phyloP scores from a whole-genome alignment of 169 alveolate genomes.

The Plasmodium berghei region DNA sequence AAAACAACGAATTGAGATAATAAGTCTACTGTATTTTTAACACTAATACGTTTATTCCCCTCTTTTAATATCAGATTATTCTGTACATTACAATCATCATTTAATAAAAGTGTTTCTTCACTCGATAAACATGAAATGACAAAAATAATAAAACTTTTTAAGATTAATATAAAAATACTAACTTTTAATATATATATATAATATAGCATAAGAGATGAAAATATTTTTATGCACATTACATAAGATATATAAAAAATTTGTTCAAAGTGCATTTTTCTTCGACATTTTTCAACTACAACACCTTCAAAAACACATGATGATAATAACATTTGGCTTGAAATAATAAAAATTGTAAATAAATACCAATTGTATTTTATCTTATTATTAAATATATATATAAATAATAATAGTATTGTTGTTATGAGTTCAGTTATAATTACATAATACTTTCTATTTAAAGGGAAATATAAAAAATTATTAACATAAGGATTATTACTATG shows the following conservation, averaged over 20 bases:
- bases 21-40: slow-evolving; percentile 32
- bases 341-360: slow-evolving; percentile 22
- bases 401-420: slow-evolving; percentile 33
- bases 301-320: slow-evolving; percentile 71
- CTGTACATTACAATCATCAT: slow-evolving; percentile 13
- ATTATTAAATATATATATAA: slow-evolving; percentile 40
- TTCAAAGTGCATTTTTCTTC: slow-evolving; percentile 47
- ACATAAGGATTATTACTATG: slow-evolving; percentile 10
- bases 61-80: slow-evolving; percentile 29
- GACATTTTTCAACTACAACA: slow-evolving; percentile 59
- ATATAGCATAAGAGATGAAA: slow-evolving; percentile 53
- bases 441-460: slow-evolving; percentile 63
- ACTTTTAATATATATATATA: slow-evolving; percentile 47
- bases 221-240: slow-evolving; percentile 66
- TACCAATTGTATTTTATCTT: slow-evolving; percentile 46
- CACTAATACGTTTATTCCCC: slow-evolving; percentile 25
- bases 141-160: slow-evolving; percentile 42
- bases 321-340: slow-evolving; percentile 62
- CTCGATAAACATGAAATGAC: slow-evolving; percentile 50
- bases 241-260: slow-evolving; percentile 57
- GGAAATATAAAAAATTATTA: slow-evolving; percentile 43
- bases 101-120: slow-evolving; percentile 71
- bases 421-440: slow-evolving; percentile 41
- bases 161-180: slow-evolving; percentile 50
- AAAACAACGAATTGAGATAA: slow-evolving; percentile 36